These are phyloP conservation scores for Solanum peruvianum DNA, from an alignment of 257 asterid species.

Conservation along the genomic window DNA sequence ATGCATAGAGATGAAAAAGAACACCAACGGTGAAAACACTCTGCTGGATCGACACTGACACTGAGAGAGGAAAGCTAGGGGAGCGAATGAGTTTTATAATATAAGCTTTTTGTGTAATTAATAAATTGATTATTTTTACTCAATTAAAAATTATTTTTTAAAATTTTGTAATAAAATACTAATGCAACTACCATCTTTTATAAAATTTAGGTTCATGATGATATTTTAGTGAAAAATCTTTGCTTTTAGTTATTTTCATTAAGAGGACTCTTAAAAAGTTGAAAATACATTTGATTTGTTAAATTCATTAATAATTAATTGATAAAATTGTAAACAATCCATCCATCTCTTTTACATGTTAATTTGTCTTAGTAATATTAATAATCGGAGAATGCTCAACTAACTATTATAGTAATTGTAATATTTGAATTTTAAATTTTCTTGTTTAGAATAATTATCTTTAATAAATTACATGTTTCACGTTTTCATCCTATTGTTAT, in stretches of 20 bases:
- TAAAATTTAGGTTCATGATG: neutral
- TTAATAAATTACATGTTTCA: accelerated
- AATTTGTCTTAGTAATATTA: neutral
- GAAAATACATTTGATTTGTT: neutral
- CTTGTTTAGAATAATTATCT: accelerated
- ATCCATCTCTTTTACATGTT: neutral
- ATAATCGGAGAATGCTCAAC: neutral
- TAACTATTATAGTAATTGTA: accelerated
- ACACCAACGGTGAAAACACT: too few relatives aligned
- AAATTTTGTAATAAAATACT: neutral
- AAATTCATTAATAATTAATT: neutral
- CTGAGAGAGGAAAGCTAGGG: too few relatives aligned
- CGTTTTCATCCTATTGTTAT: accelerated
- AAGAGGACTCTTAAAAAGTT: neutral
- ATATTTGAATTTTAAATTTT: accelerated
- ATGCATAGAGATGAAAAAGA: too few relatives aligned
- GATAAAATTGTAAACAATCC: neutral
- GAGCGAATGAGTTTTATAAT: too few relatives aligned
- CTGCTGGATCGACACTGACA: too few relatives aligned
- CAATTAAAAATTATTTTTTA: neutral
- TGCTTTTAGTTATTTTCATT: neutral
- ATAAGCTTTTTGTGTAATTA: neutral
- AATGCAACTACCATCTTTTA: neutral
- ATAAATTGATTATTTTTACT: too few relatives aligned
- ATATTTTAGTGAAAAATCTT: too few relatives aligned